A percentile compares a stretch with the other conserved stretches of the same genome.
These are phyloP conservation scores for Silene coronaria DNA, from an alignment of 179 eudicot genomes.

Conservation along the genomic window DNA sequence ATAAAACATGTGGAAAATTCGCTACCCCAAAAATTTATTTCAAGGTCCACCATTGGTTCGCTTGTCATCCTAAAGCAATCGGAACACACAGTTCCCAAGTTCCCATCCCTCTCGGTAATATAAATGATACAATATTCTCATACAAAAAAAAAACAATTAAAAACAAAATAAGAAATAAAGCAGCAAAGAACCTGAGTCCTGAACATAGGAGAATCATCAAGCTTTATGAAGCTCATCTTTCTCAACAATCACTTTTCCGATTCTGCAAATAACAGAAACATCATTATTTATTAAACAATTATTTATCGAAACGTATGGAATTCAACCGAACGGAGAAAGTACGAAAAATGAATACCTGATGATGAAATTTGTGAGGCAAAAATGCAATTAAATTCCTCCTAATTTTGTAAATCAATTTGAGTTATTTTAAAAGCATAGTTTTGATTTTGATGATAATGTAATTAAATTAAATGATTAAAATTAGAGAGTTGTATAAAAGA, in stretches of 20 bases:
- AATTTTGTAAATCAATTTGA: neutral
- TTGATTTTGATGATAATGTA: neutral
- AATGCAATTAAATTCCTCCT: constrained; percentile 19
- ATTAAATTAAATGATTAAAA: neutral
- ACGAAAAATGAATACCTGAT: constrained; percentile 18
- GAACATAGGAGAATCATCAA: constrained; percentile 68
- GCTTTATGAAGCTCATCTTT: constrained; percentile 39
- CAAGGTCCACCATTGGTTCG: too few species aligned
- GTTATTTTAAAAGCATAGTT: neutral
- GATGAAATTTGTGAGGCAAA: constrained; percentile 26
- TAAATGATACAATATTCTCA: neutral
- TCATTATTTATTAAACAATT: neutral
- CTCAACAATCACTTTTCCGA: constrained; percentile 23
- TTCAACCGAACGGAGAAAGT: too few species aligned
- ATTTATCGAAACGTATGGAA: neutral
- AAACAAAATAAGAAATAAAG: neutral
- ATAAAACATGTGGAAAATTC: too few species aligned
- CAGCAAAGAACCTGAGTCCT: constrained; percentile 34
- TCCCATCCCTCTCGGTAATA: too few species aligned
- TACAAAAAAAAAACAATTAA: neutral
- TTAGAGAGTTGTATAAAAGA: neutral
- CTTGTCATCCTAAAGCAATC: too few species aligned
- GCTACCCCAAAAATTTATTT: too few species aligned
- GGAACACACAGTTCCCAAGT: too few species aligned
- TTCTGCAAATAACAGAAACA: constrained; percentile 18